Evolutionary conservation across 139 green algal species (phyloP), one percentile per base, ranked within the genome.

Genomic region (Chlamydomonas sp.): DNA sequence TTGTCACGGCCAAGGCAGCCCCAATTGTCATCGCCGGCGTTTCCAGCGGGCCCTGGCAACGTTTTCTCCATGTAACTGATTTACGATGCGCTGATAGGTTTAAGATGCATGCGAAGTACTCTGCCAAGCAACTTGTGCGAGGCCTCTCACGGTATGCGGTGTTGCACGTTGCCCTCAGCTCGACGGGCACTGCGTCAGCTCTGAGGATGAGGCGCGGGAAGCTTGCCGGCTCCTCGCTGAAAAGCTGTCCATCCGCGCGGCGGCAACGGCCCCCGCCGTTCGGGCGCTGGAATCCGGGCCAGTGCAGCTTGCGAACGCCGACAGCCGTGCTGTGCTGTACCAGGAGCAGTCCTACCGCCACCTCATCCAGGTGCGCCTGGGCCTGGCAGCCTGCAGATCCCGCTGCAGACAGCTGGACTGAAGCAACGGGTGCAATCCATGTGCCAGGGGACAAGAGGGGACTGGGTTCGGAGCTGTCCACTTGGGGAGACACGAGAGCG

Each of bases 151-250:
- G 17, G 6, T 80, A 18, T 77, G 16, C 68, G 16, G 71, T 63
- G 12, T 85, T 64, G 63, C 75, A 63, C 3, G 49, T 57, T 84
- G 69, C 61, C 74, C 18, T 1, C 85, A 93, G 93, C 75, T 95
- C 67, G 92, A 94, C 8, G 92, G 91, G 2, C 90, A 91, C 10
- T 94, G 88, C 78, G 93, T 91, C 14, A 75, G 57, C 15, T 64
- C 66, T 75, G 93, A 95, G 49, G 83, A 88, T 68, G 89, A 88
- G 68, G 91, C 91, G 1, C 78, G 86, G 58, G 81, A 85, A 14
- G 85, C 85, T 6, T 95, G 93, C 90, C 90, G 75, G 68, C 16
- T 87, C 78, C 89, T 95, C 15, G 91, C 93, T 16, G 80, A 82
- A 49, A 83, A 90, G 20, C 77, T 94, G n/a, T 88, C 84, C 81